Percentiles rank a stretch among this genome's conserved stretches.
Conservation (phyloP, 1,284 basidiomycete genomes). For the Naganishia sp. region DNA sequence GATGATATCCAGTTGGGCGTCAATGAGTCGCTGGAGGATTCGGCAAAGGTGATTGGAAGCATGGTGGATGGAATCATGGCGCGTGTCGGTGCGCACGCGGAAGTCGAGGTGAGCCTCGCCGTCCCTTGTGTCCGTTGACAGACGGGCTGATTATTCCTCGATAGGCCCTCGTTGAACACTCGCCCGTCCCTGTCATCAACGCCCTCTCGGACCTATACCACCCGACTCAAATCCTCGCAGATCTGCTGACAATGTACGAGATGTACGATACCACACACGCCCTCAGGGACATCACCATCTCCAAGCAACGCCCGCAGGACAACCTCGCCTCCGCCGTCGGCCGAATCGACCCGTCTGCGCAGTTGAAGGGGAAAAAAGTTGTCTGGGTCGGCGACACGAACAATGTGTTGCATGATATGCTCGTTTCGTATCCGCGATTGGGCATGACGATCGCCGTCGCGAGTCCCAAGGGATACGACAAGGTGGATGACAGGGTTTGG, state of each 20-base stretch:
- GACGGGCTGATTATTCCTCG: slow-evolving; percentile 13
- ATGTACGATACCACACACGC: slow-evolving; percentile 34
- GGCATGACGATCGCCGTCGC: slow-evolving; percentile 86
- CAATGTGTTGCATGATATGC: slow-evolving; percentile 96
- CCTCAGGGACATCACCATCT: background rate
- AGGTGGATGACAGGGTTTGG: slow-evolving; percentile 78
- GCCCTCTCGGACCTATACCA: slow-evolving; percentile 95
- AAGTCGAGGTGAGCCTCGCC: slow-evolving; percentile 72
- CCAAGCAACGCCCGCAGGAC: slow-evolving; percentile 30
- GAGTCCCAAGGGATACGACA: slow-evolving; percentile 64
- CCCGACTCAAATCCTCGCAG: slow-evolving; percentile 92
- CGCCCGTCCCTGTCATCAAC: slow-evolving; percentile 90
- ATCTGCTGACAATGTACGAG: slow-evolving; percentile 87
- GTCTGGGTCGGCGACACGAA: slow-evolving; percentile 95
- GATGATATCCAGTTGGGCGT: slow-evolving; percentile 96
- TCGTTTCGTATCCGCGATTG: slow-evolving; percentile 87
- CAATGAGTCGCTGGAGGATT: slow-evolving; percentile 85
- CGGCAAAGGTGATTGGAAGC: slow-evolving; percentile 78
- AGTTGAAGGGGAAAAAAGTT: slow-evolving; percentile 64
- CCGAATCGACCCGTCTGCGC: slow-evolving; percentile 39
- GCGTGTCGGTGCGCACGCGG: slow-evolving; percentile 84
- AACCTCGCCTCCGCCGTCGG: slow-evolving; percentile 3
- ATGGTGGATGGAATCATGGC: slow-evolving; percentile 99
- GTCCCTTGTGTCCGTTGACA: background rate
- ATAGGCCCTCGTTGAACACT: slow-evolving; percentile 83